Percentiles rank a stretch among this genome's conserved stretches.
Evolutionary conservation across 805 yeast genomes (phyloP).

Genomic region (Deakozyma indianensis): DNA sequence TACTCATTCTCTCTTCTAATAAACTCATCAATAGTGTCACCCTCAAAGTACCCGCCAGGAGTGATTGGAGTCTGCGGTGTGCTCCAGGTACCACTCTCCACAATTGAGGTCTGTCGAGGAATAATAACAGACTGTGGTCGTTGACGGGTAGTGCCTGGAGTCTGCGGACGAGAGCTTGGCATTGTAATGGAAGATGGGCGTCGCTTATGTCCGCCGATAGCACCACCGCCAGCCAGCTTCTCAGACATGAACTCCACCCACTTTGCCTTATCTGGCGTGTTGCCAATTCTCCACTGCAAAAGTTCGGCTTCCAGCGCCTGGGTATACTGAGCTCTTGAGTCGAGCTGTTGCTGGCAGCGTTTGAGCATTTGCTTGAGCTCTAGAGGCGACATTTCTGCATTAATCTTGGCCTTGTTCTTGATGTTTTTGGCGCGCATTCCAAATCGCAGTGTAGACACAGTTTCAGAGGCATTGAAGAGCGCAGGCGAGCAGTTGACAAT

Average conservation of each 20-base stretch:
- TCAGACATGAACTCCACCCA: constrained; percentile 13
- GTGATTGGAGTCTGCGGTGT: background rate
- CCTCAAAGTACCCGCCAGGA: background rate
- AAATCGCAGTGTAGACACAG: constrained; percentile 58
- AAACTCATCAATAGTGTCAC: constrained; percentile 11
- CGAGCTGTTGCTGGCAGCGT: constrained; percentile 22
- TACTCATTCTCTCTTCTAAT: constrained; percentile 19
- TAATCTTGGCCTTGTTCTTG: constrained; percentile 49
- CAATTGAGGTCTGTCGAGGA: background rate
- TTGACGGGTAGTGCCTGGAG: background rate
- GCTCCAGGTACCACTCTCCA: background rate
- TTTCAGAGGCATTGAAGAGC: constrained; percentile 40
- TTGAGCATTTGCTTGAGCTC: constrained; percentile 29
- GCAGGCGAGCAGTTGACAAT: constrained; percentile 64
- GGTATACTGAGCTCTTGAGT: constrained; percentile 17
- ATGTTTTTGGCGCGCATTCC: constrained; percentile 61
- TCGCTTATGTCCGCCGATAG: background rate
- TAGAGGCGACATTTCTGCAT: constrained; percentile 39
- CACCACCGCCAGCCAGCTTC: background rate
- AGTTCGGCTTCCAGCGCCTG: constrained; percentile 30
- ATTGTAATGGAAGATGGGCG: background rate
- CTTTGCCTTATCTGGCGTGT: constrained; percentile 12
- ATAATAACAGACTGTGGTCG: constrained; percentile 1
- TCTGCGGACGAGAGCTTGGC: background rate
- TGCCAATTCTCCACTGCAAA: constrained; percentile 23